Evolutionary conservation across 2,329 filamentous ascomycete species (phyloP), one percentile per base, ranked within the genome.

Genomic region (Ceratocystis variospora): DNA sequence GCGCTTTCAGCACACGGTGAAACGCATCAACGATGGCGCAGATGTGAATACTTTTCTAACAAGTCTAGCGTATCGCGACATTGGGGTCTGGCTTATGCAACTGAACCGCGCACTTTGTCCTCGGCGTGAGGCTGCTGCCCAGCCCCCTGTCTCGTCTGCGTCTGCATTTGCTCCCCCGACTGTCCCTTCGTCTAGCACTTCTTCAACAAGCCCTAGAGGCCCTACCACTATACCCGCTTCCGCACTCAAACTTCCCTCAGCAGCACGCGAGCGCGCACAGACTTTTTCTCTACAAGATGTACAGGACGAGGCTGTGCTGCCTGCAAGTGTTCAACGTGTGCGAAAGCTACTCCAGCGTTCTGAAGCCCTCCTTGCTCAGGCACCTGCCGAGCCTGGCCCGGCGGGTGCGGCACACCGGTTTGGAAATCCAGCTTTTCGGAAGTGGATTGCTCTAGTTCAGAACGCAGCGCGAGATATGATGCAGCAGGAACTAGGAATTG

Each of bases 91-190:
- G 74, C 79, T 97, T 61, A 80, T 96, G 70, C 94, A 97, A 76
- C 85, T 99, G 62, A 97, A 96, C 75, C 85, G 87, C 67, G 83
- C 92, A 10, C 84, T 97, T 77, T 89, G 93, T 70, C 92, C 93
- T 0, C 79, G 84, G 22, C 85, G 81, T 70, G 71, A 31, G 73
- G 22, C 48, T 53, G 22, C 48, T 53, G 48, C 3, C 46, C 46
- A 7, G n/a, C 46, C 46, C 17, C 15, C 46, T 50, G 46, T 22
- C 17, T 10, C 33, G 33, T 37, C 33, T 37, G 33, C 8, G 33
- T 12, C 33, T 37, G 33, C 25, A 17, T 7, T 31, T n/a, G 12
- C 53, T 8, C 12, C 28, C 25, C 22, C 53, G 22, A 22, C 53
- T 28, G 10, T 7, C 22, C 6, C 53, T n/a, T 17, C 53, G 3